Base-by-base conservation (phyloP, 1,284 basidiomycete species). In the Cutaneotrichosporon cyanovorans region DNA sequence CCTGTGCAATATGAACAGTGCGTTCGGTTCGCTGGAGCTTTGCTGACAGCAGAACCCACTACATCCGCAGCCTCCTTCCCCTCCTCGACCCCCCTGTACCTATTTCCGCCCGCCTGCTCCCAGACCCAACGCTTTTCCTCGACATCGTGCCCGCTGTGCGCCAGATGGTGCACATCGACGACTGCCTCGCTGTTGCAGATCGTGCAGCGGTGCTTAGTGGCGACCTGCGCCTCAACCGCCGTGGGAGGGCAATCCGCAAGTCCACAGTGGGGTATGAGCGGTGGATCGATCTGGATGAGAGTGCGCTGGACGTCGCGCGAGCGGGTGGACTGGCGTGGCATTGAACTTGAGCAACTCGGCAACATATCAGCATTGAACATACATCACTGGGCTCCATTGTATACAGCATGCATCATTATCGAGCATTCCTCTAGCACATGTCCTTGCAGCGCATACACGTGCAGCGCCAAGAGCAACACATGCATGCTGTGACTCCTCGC, bases 111-210 rank as follows among this genome's bases (percentile, higher is more conserved):
- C 51, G 67, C 40, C 66, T 76, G 48, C 63, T 77, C 45, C 73
- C 75, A 35, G 71, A 74, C 31, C 61, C 65, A 21, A 72, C 74
- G 52, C 68, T 81, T 40, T 74, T 78, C 57, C 65, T 83, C 58
- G 85, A 92, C 41, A 85, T 87, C 63, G 73, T 80, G 52, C 83
- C 89, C 21, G 78, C 77, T 66, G 71, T 90, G 35, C 76, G 82
- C 46, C 59, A 72, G 46, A 85, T 93, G 66, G 80, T 84, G n/a
- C 62, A 52, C 14, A 73, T 74, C 20, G 88, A 93, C 58, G 86
- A 89, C 56, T 63, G 51, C 2, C 50, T 70, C 16, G 56, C 68
- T 40, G 49, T 43, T 8, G 64, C 55, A 11, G 66, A 69, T 42
- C 49, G 58, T n/a, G 55, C 53, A 4, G 60, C 61, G 10, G 40